These are phyloP conservation scores for Geranium brycei DNA, from an alignment of 345 rosid species.

Conservation along the genomic window DNA sequence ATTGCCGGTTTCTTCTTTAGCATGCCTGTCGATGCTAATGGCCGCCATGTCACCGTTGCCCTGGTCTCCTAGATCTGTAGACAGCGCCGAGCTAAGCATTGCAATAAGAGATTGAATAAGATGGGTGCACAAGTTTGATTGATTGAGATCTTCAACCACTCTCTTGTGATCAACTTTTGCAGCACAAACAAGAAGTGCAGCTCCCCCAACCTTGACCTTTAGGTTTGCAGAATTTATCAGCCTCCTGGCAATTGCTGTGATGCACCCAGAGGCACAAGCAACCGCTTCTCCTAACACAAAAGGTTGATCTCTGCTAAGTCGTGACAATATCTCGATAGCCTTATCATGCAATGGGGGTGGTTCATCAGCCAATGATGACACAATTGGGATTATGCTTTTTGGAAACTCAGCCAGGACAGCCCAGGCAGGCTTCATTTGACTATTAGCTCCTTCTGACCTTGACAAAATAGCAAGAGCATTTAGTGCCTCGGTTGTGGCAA, in stretches of 20 bases:
- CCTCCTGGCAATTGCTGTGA: constrained; percentile 57
- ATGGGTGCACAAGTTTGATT: constrained; percentile 42
- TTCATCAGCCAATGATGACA: constrained; percentile 57
- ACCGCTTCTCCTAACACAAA: constrained; percentile 67
- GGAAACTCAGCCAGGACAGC: constrained; percentile 79
- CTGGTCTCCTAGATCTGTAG: constrained; percentile 27
- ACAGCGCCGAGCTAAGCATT: constrained; percentile 33
- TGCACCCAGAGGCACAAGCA: constrained; percentile 51
- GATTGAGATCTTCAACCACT: constrained; percentile 75
- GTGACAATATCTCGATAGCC: constrained; percentile 80
- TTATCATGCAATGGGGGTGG: constrained; percentile 77
- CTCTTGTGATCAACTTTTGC: constrained; percentile 69
- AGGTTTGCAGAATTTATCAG: constrained; percentile 46
- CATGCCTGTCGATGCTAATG: constrained; percentile 50
- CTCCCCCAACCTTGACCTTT: constrained; percentile 34
- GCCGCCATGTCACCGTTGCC: constrained; percentile 33
- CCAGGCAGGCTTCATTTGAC: constrained; percentile 78
- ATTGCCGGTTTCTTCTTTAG: constrained; percentile 30
- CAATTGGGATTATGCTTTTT: constrained; percentile 67
- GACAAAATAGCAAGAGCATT: constrained; percentile 90
- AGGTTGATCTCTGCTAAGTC: constrained; percentile 79
- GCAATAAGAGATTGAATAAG: constrained; percentile 72
- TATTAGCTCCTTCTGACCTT: constrained; percentile 43
- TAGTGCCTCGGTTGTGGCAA: constrained; percentile 69
- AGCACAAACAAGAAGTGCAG: too few species aligned